Percentiles rank a stretch among this genome's conserved stretches.
These are phyloP conservation scores for Macrophomina tecta DNA, from an alignment of 2,329 filamentous ascomycete genomes.

Conservation along the genomic window DNA sequence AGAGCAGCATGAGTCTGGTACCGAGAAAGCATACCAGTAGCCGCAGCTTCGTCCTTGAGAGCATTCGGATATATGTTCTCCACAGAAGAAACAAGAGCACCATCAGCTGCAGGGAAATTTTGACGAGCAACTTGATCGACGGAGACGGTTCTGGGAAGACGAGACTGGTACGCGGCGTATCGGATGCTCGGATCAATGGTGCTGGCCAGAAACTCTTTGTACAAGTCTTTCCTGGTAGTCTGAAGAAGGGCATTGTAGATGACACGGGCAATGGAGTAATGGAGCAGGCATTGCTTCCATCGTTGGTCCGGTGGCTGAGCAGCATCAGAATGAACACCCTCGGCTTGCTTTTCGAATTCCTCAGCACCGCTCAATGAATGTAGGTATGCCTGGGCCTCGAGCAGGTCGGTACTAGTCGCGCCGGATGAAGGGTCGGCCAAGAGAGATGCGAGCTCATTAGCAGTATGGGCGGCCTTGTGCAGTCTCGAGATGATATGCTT, in stretches of 20 bases:
- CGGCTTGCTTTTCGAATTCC: constrained; percentile 81
- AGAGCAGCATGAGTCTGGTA: too few relatives aligned
- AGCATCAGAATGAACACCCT: constrained; percentile 45
- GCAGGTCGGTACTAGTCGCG: constrained; percentile 72
- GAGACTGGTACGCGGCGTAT: constrained; percentile 91
- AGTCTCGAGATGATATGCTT: constrained; percentile 89
- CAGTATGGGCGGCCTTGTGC: constrained; percentile 76
- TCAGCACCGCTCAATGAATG: constrained; percentile 77
- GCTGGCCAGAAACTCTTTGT: constrained; percentile 82
- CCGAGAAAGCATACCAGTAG: constrained; percentile 48
- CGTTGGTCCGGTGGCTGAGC: constrained; percentile 46
- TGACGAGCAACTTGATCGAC: constrained; percentile 79
- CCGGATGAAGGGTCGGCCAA: constrained; percentile 68
- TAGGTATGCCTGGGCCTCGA: constrained; percentile 87
- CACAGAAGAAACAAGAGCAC: constrained; percentile 68
- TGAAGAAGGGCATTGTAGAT: constrained; percentile 80
- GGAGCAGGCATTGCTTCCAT: constrained; percentile 79
- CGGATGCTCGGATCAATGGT: constrained; percentile 93
- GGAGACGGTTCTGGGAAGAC: constrained; percentile 83
- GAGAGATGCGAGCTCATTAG: constrained; percentile 69
- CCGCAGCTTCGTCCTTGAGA: constrained; percentile 54
- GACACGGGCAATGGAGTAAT: constrained; percentile 77
- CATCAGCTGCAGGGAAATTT: constrained; percentile 73
- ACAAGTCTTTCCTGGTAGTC: constrained; percentile 73
- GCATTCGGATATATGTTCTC: constrained; percentile 69